Base-by-base conservation (phyloP, 495 filamentous ascomycete species). In the Lentithecium fluviatile region DNA sequence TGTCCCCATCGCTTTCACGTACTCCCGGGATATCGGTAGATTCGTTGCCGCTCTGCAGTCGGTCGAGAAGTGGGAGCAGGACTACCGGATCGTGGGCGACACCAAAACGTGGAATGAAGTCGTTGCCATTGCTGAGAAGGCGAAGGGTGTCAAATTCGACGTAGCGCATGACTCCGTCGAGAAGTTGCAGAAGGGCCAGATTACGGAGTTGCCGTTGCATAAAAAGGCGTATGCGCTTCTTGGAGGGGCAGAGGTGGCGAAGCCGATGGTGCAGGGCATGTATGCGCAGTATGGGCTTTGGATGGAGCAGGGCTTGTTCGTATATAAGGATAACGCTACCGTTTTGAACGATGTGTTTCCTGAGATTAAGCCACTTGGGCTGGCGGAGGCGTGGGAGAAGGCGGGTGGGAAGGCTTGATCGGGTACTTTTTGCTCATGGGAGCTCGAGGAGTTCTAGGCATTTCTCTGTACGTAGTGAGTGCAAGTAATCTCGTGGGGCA, bases 111-210 rank as follows among this genome's bases (percentile, higher is more conserved):
- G 32, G 50, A 62, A 62, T 21, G 34, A 62, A 25, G 5, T 62
- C 6, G 25, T 62, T 15, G 17, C n/a, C 13, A 15, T 51, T 6
- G 21, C 15, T n/a, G 56, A 58, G 32, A n/a, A 29, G 5, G 24
- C 19, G 1, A 58, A 55, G 43, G 58, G 58, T n/a, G 51, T 23
- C 2, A 62, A 62, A 42, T 62, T 62, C 26, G 32, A 48, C 20
- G 51, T 62, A 1, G 21, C 40, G 24, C 55, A 62, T 32, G 58
- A 62, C 46, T 48, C 58, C 4, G 20, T 62, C 12, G 58, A 62
- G 32, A 62, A 43, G n/a, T 21, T 62, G 12, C 6, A 37, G 34
- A 26, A 29, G 19, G 40, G 51, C 7, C 11, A 55, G 50, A 32
- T 54, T 19, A 62, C 58, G 4, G 58, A 54, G 19, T 24, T 62